Percentiles rank a stretch among this genome's conserved stretches.
Evolutionary conservation across 495 filamentous ascomycete species (phyloP).

Genomic region (Penicillium goetzii): DNA sequence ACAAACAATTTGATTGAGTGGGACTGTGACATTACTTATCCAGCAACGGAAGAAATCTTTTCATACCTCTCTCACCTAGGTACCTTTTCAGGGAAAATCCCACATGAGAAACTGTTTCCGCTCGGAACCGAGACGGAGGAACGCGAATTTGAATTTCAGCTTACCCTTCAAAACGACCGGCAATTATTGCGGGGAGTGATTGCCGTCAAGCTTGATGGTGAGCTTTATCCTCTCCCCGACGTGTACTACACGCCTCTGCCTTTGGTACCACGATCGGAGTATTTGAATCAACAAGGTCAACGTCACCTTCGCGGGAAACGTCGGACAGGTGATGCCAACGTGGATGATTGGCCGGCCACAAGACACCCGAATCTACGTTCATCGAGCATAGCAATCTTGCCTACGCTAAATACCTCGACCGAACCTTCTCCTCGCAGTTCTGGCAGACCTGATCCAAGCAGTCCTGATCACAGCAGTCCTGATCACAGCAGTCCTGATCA

Average conservation of each 20-base stretch:
- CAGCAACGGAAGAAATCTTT: conserved; percentile 1
- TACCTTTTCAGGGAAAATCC: conserved; percentile 1
- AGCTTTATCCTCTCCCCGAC: background rate
- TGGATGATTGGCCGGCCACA: no score
- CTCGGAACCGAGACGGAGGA: conserved; percentile 1
- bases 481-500: no score
- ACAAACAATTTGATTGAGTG: background rate
- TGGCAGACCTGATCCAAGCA: no score
- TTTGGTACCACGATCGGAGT: conserved; percentile 7
- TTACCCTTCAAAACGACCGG: background rate
- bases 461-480: no score
- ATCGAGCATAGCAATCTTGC: no score
- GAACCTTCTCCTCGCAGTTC: no score
- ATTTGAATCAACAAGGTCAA: conserved; percentile 3
- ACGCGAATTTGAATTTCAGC: background rate
- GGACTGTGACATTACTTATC: conserved; percentile 9
- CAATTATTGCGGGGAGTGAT: background rate
- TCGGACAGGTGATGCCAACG: no score
- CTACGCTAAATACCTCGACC: no score
- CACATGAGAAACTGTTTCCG: conserved; percentile 5
- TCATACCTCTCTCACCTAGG: background rate
- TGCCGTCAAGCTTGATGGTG: background rate
- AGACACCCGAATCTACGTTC: no score
- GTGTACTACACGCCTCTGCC: conserved; percentile 7
- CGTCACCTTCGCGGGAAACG: background rate